These are phyloP conservation scores for Coemansia furcata DNA, from an alignment of 192 early-diverging fungal genomes.

Conservation along the genomic window DNA sequence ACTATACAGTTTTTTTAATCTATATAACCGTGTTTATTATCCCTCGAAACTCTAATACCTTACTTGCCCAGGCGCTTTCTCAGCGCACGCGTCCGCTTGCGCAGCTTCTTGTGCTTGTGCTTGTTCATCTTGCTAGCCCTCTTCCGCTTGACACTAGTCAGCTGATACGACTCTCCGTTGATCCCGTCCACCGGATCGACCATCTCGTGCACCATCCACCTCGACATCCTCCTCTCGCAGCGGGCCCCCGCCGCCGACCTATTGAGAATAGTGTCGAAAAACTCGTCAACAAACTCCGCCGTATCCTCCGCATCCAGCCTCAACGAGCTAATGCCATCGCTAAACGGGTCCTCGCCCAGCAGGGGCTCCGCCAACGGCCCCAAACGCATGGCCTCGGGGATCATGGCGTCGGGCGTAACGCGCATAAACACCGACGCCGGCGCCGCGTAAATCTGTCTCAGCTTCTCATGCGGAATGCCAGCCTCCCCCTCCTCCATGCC, in stretches of 20 bases:
- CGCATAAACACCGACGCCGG: slow-evolving; percentile 47
- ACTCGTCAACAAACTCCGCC: slow-evolving; percentile 43
- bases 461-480: slow-evolving; percentile 21
- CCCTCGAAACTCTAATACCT: neutral
- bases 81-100: slow-evolving; percentile 74
- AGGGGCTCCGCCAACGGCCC: slow-evolving; percentile 46
- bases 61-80: slow-evolving; percentile 75
- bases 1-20: neutral
- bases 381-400: slow-evolving; percentile 49
- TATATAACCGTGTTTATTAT: neutral
- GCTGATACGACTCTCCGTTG: slow-evolving; percentile 31
- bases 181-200: slow-evolving; percentile 30
- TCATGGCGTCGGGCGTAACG: slow-evolving; percentile 27
- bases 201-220: slow-evolving; percentile 22
- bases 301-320: slow-evolving; percentile 14
- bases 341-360: slow-evolving; percentile 37
- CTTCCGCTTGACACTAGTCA: slow-evolving; percentile 80
- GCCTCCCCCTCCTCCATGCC: slow-evolving; percentile 27
- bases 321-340: slow-evolving; percentile 19
- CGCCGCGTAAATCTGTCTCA: slow-evolving; percentile 45
- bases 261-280: slow-evolving; percentile 41
- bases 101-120: slow-evolving; percentile 91
- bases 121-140: slow-evolving; percentile 94
- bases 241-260: slow-evolving; percentile 2
- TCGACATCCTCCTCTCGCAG: slow-evolving; percentile 2